Evolutionary conservation across 2,329 filamentous ascomycete species (phyloP).

Genomic region (Fusarium haematococcum): DNA sequence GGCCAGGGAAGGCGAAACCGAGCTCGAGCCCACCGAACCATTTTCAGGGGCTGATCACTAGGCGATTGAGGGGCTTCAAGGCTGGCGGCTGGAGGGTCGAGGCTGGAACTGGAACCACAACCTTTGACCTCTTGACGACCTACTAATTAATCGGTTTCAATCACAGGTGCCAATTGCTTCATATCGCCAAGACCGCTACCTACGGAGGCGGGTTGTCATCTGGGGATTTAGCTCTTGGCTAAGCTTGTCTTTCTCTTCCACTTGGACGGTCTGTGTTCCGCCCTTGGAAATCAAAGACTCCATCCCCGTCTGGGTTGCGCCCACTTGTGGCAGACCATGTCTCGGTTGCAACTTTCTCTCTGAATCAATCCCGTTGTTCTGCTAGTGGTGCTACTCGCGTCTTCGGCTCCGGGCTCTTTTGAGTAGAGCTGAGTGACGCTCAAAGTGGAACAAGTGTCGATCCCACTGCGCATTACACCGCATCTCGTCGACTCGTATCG

Average conservation of each 20-base stretch:
- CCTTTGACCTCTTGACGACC: slow-evolving; percentile 17
- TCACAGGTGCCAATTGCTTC: slow-evolving; percentile 1
- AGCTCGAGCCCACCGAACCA: slow-evolving; percentile 27
- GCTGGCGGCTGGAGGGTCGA: slow-evolving; percentile 7
- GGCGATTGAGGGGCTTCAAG: slow-evolving; percentile 12
- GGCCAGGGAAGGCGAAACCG: slow-evolving; percentile 13
- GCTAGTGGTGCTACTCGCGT: slow-evolving; percentile 9
- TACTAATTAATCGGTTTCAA: neutral
- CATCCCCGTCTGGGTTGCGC: slow-evolving; percentile 17
- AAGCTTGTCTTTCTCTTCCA: neutral
- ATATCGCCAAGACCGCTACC: neutral
- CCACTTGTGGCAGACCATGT: slow-evolving; percentile 53
- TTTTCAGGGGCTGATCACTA: slow-evolving; percentile 36
- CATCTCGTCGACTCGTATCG: slow-evolving; percentile 36
- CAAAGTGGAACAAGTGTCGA: slow-evolving; percentile 38
- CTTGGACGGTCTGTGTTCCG: neutral
- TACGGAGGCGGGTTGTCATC: neutral
- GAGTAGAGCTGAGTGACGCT: slow-evolving; percentile 30
- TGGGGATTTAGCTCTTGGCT: neutral
- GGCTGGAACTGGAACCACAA: neutral
- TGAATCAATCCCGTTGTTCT: slow-evolving; percentile 30
- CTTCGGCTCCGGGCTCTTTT: slow-evolving; percentile 1
- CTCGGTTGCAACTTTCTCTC: slow-evolving; percentile 46
- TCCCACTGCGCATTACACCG: slow-evolving; percentile 40
- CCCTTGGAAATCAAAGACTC: neutral